A percentile compares a stretch with the other conserved stretches of the same genome.
These are phyloP conservation scores for Rosellinia necatrix DNA, from an alignment of 2,329 filamentous ascomycete species.

Conservation along the genomic window DNA sequence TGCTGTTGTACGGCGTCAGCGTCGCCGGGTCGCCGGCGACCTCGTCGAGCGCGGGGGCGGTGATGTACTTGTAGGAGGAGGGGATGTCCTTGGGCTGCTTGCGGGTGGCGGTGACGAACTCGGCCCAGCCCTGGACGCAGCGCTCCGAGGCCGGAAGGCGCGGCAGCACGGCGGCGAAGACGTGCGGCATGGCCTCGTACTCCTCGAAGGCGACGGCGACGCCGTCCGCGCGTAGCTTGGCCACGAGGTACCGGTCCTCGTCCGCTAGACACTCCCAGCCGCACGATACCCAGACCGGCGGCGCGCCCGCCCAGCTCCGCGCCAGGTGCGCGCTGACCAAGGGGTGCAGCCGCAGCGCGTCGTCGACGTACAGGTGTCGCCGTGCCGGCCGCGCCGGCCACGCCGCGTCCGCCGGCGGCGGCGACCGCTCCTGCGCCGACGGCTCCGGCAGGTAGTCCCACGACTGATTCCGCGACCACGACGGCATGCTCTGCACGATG, in stretches of 20 bases:
- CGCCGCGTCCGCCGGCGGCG: conserved; percentile 50
- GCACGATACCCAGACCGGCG: conserved; percentile 69
- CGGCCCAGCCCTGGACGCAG: conserved; percentile 60
- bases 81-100: conserved; percentile 41
- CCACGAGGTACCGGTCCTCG: conserved; percentile 66
- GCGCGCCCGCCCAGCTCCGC: conserved; percentile 62
- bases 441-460: conserved; percentile 69
- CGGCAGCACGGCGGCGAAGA: conserved; percentile 64
- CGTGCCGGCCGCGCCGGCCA: conserved; percentile 64
- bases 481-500: conserved; percentile 66
- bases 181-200: conserved; percentile 78
- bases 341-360: conserved; percentile 64
- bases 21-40: conserved; percentile 47
- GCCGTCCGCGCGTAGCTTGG: conserved; percentile 58
- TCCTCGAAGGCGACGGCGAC: conserved; percentile 69
- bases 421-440: conserved; percentile 35
- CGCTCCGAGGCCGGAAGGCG: conserved; percentile 49
- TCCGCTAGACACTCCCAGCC: conserved; percentile 76
- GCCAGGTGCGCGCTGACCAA: conserved; percentile 67
- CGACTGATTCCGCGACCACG: conserved; percentile 53
- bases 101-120: conserved; percentile 55
- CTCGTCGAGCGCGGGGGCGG: conserved; percentile 58
- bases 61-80: conserved; percentile 51
- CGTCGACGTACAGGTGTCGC: conserved; percentile 58
- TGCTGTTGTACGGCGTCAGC: conserved; percentile 50